phyloP scores from a whole-genome alignment of 23 red algal species.

The Agarophyton chilense region DNA sequence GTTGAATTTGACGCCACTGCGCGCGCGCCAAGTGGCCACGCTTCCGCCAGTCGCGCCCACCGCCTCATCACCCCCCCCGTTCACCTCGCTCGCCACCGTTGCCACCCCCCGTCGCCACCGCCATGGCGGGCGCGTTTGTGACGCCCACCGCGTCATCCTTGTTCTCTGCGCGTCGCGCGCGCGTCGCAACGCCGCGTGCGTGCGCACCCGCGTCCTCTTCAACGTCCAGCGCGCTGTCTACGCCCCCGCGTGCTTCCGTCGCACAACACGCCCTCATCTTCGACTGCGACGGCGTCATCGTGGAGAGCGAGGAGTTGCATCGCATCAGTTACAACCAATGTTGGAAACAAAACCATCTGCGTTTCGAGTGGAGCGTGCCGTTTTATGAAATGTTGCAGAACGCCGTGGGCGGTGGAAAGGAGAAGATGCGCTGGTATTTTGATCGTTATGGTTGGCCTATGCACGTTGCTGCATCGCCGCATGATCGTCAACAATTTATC shows the following conservation, averaged over 20 bases:
- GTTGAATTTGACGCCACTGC: background rate
- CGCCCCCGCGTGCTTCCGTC: background rate
- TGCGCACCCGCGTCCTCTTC: too few species aligned
- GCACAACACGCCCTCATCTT: constrained; percentile 76
- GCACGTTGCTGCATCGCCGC: background rate
- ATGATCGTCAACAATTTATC: constrained; percentile 23
- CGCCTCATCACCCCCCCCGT: background rate
- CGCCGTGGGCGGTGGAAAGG: constrained; percentile 88
- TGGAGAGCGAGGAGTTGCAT: constrained; percentile 97
- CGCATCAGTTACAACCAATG: constrained; percentile 87
- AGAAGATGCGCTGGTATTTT: constrained; percentile 98
- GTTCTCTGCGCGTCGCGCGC: background rate
- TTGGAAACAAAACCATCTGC: constrained; percentile 49
- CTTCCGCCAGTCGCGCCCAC: background rate
- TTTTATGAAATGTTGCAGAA: constrained; percentile 98
- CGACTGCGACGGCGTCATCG: constrained; percentile 98
- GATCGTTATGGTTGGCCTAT: constrained; percentile 83
- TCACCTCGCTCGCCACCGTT: background rate
- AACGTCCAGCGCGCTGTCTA: background rate
- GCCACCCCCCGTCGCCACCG: background rate
- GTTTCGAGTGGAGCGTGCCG: constrained; percentile 69
- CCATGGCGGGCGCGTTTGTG: background rate
- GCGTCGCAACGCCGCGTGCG: too few species aligned
- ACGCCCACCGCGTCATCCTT: background rate
- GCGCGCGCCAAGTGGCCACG: background rate